These are phyloP conservation scores for Yarrowia porcina DNA, from an alignment of 805 yeast species.

Conservation along the genomic window DNA sequence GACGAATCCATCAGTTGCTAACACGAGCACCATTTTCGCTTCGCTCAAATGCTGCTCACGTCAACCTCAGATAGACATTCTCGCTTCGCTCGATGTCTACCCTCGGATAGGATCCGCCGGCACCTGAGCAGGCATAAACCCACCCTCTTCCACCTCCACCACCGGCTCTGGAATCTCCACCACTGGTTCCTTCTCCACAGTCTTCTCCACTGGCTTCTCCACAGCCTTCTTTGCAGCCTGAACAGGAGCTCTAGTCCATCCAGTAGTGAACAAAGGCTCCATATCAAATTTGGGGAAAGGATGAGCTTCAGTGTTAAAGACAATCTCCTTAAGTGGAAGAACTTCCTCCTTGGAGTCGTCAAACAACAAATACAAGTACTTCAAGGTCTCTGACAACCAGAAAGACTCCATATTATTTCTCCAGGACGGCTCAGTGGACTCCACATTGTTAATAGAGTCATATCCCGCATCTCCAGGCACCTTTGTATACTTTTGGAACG, in stretches of 20 bases:
- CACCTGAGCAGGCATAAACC: constrained; percentile 6
- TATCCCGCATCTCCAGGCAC: constrained; percentile 51
- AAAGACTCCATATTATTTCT: constrained; percentile 83
- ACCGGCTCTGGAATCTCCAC: background rate
- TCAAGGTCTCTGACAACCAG: constrained; percentile 92
- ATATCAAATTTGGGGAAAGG: constrained; percentile 74
- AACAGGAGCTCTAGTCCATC: constrained; percentile 44
- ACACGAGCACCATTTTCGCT: background rate
- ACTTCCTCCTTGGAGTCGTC: constrained; percentile 46
- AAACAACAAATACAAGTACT: constrained; percentile 75
- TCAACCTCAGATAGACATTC: too few relatives aligned
- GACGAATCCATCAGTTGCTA: too few relatives aligned
- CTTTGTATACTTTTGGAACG: constrained; percentile 59
- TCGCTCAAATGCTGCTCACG: background rate
- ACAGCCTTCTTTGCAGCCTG: background rate
- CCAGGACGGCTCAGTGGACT: constrained; percentile 49
- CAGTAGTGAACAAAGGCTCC: constrained; percentile 53
- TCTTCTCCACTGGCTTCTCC: too few relatives aligned
- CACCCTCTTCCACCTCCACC: background rate
- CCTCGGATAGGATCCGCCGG: constrained; percentile 14
- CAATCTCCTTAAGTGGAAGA: constrained; percentile 63
- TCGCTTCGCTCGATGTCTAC: too few relatives aligned
- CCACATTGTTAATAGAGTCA: constrained; percentile 66
- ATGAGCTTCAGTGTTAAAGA: constrained; percentile 92
- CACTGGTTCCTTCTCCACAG: background rate